Conservation (phyloP, 257 asterid species). For the Penstemon davidsonii region DNA sequence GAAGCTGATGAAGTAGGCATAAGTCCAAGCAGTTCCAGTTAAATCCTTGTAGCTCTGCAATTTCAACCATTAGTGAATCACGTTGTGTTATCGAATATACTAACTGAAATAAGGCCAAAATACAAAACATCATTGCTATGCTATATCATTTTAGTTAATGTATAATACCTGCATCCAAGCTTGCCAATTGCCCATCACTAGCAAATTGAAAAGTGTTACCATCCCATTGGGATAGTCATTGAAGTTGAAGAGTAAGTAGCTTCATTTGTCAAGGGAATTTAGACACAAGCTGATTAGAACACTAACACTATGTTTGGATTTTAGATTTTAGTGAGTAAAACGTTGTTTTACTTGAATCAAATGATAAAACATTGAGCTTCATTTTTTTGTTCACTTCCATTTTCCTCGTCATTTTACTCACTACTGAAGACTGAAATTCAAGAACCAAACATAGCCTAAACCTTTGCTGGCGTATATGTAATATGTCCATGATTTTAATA, state of each 20-base stretch:
- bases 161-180: slow-evolving; percentile 86
- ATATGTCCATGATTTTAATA: slow-evolving; percentile 14
- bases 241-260: slow-evolving; percentile 97
- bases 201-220: slow-evolving; percentile 93
- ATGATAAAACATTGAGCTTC: background rate
- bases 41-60: slow-evolving; percentile 87
- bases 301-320: background rate
- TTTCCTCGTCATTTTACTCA: too few species aligned
- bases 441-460: background rate
- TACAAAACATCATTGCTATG: slow-evolving; percentile 9
- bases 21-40: slow-evolving; percentile 80
- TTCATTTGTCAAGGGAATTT: slow-evolving; percentile 47
- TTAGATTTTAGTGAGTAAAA: too few species aligned
- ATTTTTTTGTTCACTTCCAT: too few species aligned
- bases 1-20: slow-evolving; percentile 90
- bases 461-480: background rate
- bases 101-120: slow-evolving; percentile 23
- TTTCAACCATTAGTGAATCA: slow-evolving; percentile 30
- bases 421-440: too few species aligned
- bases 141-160: background rate
- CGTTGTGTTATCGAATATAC: background rate
- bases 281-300: slow-evolving; percentile 8
- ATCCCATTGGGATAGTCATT: slow-evolving; percentile 97
- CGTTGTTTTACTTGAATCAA: background rate
- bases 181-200: slow-evolving; percentile 99